Base-by-base conservation (phyloP, 2,329 filamentous ascomycete species). In the Fusarium transvaalense region DNA sequence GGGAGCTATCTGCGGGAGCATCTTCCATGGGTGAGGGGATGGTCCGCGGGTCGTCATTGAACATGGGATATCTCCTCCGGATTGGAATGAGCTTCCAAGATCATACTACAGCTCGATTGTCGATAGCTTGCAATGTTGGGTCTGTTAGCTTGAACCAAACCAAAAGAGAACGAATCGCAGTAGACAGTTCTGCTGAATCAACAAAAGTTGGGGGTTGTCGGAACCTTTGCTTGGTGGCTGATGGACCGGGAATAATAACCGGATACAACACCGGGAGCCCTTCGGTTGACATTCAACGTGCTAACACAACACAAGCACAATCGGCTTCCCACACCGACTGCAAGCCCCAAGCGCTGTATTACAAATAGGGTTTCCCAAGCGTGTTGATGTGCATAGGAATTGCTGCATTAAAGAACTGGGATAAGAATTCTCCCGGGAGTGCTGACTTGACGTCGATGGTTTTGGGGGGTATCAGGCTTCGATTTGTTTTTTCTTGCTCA, bases 401-500 rank as follows among this genome's bases (percentile, higher is more conserved):
- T 64, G 57, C 61, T 69, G 50, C 45, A 56, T 59, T 66, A 39
- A 50, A 47, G 25, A 51, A 19, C 10, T 54, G 71, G 23, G 63
- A 59, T 67, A 74, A 71, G 71, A 53, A 58, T 69, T 72, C 66
- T 68, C 39, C 66, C 71, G 61, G 23, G n/a, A 39, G 35, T 38
- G 58, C 25, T 45, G 60, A 53, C 29, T 48, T 46, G 41, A 47
- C 29, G 60, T 27, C n/a, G 47, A 25, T 62, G 38, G 41, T 35
- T 58, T 34, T 50, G 52, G 43, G 48, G 61, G 65, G 66, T 69
- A 66, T 67, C 57, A 70, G 34, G 45, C 54, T 70, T 68, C 54
- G 56, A 67, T 54, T 55, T 55, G 34, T 58, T 53, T 68, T 59
- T 61, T 27, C 15, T 35, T 47, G 55, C 60, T 86, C 84, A 96